Evolutionary conservation across 1,284 basidiomycete species (phyloP), one percentile per base, ranked within the genome.

Genomic region (Exobasidium cylindrosporum): DNA sequence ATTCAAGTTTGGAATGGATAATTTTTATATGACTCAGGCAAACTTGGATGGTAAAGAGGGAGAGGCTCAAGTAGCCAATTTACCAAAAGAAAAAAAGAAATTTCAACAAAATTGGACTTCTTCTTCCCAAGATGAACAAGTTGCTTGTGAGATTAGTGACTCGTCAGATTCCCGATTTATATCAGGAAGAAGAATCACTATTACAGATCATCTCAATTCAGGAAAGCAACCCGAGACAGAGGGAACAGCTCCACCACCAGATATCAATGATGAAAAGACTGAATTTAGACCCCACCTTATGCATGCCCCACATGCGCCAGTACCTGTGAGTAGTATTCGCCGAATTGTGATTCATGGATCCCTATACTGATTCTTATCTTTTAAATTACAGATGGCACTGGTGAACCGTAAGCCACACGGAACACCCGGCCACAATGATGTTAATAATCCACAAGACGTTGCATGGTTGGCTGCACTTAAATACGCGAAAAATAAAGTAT

Each of bases 381-480:
- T 40, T 17, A 7, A 10, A 40, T 17, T 17, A 40, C 17, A 40
- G 0, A 89, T 91, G 68, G 88, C 85, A 3, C 83, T 91, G 79
- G 85, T 87, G 56, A 89, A 87, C 73, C 85, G 89, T 17, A 83
- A 84, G 47, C 87, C 88, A 0, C 85, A 86, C 68, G 88, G 87
- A 62, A 84, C 82, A 80, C 84, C 83, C 1, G 83, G 83, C 1
- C 84, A 85, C 67, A 82, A 81, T 44, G 85, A 87, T 68, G 83
- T 86, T 29, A 79, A 83, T 28, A 86, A 86, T 61, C 87, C 89
- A 0, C 89, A 91, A 76, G 87, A 88, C 61, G 85, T 85, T 0
- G 88, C 89, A 2, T 90, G 88, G 88, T 83, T 90, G 28, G 86
- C 87, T 10, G 88, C 84, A 0, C 84, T 89, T 73, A 83, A 85